phyloP scores from a whole-genome alignment of 2,329 filamentous ascomycete genomes.

The Trichoderma afroharzianum region DNA sequence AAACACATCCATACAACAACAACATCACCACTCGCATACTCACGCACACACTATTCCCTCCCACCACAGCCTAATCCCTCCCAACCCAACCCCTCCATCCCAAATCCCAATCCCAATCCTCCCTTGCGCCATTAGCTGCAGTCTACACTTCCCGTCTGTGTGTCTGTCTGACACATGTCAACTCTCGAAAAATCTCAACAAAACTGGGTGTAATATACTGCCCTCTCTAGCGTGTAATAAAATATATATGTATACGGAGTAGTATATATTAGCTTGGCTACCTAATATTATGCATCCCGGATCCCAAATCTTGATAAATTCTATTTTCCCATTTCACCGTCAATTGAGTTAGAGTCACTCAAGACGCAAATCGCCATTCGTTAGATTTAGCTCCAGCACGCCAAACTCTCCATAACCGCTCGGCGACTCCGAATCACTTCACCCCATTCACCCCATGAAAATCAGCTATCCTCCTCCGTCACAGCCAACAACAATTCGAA shows the following conservation, averaged over 20 bases:
- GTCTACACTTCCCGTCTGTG: neutral
- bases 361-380: too few species aligned
- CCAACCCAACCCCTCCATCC: neutral
- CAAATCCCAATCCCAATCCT: neutral
- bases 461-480: neutral
- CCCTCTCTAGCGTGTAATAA: neutral
- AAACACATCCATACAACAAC: too few species aligned
- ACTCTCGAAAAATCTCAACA: neutral
- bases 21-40: neutral
- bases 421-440: neutral
- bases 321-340: neutral
- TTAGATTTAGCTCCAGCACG: neutral
- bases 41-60: neutral
- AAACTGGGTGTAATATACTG: neutral
- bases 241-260: neutral
- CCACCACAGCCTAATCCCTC: conserved; percentile 2
- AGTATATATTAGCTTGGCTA: neutral
- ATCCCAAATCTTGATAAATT: neutral
- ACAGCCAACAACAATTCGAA: neutral
- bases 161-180: neutral
- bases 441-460: neutral
- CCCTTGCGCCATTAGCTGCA: conserved; percentile 15
- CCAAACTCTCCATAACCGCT: neutral
- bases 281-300: neutral
- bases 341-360: neutral